A percentile compares a stretch with the other conserved stretches of the same genome.
phyloP scores from a whole-genome alignment of 768 basidiomycete species.

The Pisolithus tinctorius region DNA sequence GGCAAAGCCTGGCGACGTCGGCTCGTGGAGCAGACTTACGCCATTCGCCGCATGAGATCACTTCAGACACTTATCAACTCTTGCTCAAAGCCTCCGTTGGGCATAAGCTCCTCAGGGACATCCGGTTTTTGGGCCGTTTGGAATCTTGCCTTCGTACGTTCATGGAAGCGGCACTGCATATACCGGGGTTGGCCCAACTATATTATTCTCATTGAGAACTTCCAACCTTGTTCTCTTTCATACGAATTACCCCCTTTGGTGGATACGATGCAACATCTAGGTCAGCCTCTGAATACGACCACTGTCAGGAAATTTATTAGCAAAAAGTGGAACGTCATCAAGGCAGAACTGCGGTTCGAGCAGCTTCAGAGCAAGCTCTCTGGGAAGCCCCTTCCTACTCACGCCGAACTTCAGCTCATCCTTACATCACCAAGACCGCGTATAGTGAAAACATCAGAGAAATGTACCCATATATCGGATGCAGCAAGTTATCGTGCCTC shows the following conservation, averaged over 20 bases:
- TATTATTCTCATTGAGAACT: not conserved
- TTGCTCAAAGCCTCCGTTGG: not conserved
- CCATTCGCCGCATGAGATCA: not conserved
- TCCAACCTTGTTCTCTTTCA: not conserved
- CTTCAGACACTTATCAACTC: not conserved
- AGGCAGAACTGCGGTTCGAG: not conserved
- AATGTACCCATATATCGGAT: conserved; percentile 1
- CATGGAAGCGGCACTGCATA: not conserved
- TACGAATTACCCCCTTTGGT: not conserved
- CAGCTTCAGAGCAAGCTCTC: not conserved
- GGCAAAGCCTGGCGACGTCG: not conserved
- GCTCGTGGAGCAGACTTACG: not conserved
- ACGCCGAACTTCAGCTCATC: conserved; percentile 1
- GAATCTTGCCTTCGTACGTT: not conserved
- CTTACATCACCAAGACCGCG: not conserved
- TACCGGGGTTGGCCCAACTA: not conserved
- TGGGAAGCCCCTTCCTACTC: not conserved
- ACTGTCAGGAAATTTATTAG: not conserved
- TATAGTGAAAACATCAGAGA: not conserved
- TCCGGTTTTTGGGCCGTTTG: not conserved
- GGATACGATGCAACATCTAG: not conserved
- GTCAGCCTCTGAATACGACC: not conserved
- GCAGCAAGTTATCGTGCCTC: not conserved
- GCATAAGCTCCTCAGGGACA: not conserved
- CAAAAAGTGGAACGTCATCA: not conserved